Base-by-base conservation (phyloP, 495 filamentous ascomycete genomes). In the Filosporella fistucella region DNA sequence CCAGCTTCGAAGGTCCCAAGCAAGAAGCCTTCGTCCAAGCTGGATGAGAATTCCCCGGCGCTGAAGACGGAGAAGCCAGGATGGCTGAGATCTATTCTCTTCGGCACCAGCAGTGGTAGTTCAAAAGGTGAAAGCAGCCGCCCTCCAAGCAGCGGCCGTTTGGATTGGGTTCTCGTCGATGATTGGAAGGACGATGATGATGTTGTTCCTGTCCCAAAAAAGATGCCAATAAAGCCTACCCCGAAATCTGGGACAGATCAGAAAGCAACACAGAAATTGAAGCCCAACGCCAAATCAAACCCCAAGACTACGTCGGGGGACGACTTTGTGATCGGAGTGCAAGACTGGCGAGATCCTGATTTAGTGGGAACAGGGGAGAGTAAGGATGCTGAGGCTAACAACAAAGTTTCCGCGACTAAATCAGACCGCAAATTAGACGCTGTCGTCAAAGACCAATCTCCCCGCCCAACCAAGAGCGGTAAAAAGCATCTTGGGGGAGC, bases 331-430 rank as follows among this genome's bases (percentile, higher is more conserved):
- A 95, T 94, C 60, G 89, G 89, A 2, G 83, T 94, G 11, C 89
- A 95, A 51, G 89, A 95, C 55, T 95, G 89, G 89, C 81, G 89
- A 46, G 89, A 95, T 58, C 85, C 88, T 3, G 88, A 94, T 58
- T 68, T 94, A 14, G 74, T 89, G 37, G 48, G 45, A 11, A 18
- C 47, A 1, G 24, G 51, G 8, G 26, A 18, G 0, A 24, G 11
- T 11, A 56, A 55, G 18, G 52, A 54, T 22, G n/a, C n/a, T n/a
- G 49, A 47, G 18, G 11, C 18, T 1, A 46, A 34, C 29, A 45
- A 21, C n/a, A 56, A 49, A 40, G 16, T 18, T 14, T 8, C 25
- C 13, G 7, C 48, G 14, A 11, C 22, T 35, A 51, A 63, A 26
- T 45, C 20, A 6, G 45, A 33, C 12, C 35, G 18, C 45, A 49